Conservation (phyloP, 2,329 filamentous ascomycete genomes). For the Thielaviopsis euricoi region DNA sequence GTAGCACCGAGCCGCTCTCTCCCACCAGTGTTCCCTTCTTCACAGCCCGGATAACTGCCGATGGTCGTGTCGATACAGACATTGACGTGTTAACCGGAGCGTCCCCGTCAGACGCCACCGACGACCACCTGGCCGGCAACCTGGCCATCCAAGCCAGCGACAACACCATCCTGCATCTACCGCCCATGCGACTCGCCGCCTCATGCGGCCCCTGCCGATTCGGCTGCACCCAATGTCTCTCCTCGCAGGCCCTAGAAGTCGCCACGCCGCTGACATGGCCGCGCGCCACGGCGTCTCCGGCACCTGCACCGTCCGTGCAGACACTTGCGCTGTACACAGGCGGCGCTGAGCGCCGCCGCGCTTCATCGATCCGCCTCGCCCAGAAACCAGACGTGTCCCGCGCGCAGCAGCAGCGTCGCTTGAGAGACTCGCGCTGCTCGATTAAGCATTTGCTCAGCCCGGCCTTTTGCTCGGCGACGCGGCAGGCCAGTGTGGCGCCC, state of each 20-base stretch:
- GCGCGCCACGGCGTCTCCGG: not conserved
- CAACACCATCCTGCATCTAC: not conserved
- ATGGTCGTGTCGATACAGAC: not conserved
- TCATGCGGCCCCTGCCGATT: not conserved
- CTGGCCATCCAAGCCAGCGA: not conserved
- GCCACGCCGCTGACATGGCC: not conserved
- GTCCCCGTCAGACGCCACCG: not conserved
- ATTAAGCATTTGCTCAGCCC: not conserved
- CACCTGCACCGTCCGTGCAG: no score
- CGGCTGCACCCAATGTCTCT: not conserved
- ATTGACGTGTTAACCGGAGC: not conserved
- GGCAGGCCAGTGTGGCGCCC: not conserved
- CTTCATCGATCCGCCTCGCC: not conserved
- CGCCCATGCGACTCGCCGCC: not conserved
- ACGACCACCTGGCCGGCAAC: not conserved
- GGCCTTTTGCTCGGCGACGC: not conserved
- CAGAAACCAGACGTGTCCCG: not conserved
- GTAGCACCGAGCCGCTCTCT: constrained; percentile 2
- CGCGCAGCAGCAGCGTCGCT: not conserved
- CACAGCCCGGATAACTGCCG: not conserved
- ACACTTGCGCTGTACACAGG: no score
- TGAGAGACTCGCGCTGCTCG: not conserved
- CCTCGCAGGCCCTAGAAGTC: not conserved
- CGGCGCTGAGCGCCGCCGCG: not conserved
- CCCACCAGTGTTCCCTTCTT: constrained; percentile 4